Conservation (phyloP, 164 flowering plant genomes). For the Annona squamosa region DNA sequence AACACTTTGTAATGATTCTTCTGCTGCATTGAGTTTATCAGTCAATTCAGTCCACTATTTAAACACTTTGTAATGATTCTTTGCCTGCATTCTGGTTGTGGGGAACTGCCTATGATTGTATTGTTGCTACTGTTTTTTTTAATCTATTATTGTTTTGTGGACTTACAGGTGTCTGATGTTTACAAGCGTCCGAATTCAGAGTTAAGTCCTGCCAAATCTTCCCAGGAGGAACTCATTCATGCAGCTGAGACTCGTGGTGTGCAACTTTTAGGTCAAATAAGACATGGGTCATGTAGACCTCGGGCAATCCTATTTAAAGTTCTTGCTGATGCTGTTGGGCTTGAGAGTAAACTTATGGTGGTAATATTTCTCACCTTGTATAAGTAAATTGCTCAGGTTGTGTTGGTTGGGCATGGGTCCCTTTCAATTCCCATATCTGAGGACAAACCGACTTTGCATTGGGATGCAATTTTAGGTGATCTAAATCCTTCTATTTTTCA, state of each 20-base stretch:
- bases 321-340: conserved; percentile 94
- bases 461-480: conserved; percentile 3
- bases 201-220: conserved; percentile 72
- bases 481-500: neutral
- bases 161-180: conserved; percentile 72
- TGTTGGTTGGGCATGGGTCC: neutral
- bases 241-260: conserved; percentile 51
- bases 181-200: conserved; percentile 72
- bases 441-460: neutral
- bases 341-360: conserved; percentile 87
- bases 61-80: neutral
- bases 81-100: neutral
- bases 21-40: neutral
- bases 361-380: conserved; percentile 26
- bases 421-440: neutral
- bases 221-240: conserved; percentile 53
- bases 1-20: neutral
- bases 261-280: conserved; percentile 85
- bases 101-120: neutral
- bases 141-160: neutral
- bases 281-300: conserved; percentile 84
- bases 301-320: conserved; percentile 94
- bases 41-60: neutral
- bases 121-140: neutral
- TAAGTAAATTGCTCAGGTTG: neutral